These are phyloP conservation scores for Aspergillus chevalieri DNA, from an alignment of 2,329 filamentous ascomycete genomes.

Conservation along the genomic window DNA sequence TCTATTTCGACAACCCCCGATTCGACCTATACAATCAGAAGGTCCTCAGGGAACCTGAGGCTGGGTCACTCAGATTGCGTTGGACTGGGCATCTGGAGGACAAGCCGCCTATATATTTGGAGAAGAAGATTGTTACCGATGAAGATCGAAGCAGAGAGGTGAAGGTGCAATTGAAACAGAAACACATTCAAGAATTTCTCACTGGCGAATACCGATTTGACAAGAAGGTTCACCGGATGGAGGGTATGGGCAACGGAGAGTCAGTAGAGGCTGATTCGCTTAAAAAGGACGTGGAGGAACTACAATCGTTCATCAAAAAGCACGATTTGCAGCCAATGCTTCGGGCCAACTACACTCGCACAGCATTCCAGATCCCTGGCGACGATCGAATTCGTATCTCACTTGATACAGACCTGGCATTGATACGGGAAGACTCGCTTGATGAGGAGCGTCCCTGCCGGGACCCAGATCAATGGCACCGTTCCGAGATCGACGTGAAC, in stretches of 20 bases:
- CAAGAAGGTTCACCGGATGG: conserved; percentile 79
- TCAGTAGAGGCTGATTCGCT: conserved; percentile 62
- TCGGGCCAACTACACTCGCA: conserved; percentile 87
- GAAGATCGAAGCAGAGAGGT: conserved; percentile 72
- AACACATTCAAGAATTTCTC: conserved; percentile 84
- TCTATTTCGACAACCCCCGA: conserved; percentile 87
- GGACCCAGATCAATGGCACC: conserved; percentile 83
- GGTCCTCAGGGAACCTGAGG: conserved; percentile 67
- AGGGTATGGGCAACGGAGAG: conserved; percentile 64
- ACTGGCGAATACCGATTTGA: conserved; percentile 86
- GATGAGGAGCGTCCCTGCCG: conserved; percentile 81
- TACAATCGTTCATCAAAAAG: conserved; percentile 73
- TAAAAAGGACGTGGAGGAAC: conserved; percentile 64
- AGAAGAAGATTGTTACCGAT: conserved; percentile 79
- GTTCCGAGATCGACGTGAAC: conserved; percentile 76
- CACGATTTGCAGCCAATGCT: conserved; percentile 76
- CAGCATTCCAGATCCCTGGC: conserved; percentile 91
- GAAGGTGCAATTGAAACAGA: conserved; percentile 82
- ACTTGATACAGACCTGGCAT: conserved; percentile 84
- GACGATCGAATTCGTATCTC: conserved; percentile 87
- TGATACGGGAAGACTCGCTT: conserved; percentile 70
- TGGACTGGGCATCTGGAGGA: conserved; percentile 84
- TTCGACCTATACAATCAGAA: conserved; percentile 86
- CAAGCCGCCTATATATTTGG: conserved; percentile 73
- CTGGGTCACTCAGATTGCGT: conserved; percentile 74